Conservation (phyloP, 1,284 basidiomycete genomes). For the Jaminaea rosea region DNA sequence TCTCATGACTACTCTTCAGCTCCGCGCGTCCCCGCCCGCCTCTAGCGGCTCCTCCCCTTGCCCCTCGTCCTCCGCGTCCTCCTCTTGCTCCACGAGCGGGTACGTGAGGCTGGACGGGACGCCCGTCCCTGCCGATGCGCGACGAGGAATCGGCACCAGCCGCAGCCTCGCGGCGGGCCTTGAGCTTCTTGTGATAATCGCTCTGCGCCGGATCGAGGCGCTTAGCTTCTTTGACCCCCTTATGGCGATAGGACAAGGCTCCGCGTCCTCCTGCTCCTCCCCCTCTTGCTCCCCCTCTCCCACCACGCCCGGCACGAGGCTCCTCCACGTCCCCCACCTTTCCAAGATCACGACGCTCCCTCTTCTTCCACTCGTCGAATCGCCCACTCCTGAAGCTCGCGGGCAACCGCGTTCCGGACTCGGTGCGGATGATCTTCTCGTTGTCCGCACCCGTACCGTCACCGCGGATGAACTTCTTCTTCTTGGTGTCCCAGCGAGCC, state of each 20-base stretch:
- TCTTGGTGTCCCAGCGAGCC: conserved; percentile 86
- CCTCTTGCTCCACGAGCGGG: conserved; percentile 1
- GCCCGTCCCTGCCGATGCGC: background rate
- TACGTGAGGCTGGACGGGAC: background rate
- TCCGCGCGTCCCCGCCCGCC: conserved; percentile 48
- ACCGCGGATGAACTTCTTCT: conserved; percentile 85
- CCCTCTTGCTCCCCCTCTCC: conserved; percentile 51
- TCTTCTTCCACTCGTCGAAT: conserved; percentile 89
- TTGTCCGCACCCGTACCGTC: conserved; percentile 80
- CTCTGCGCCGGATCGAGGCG: conserved; percentile 13
- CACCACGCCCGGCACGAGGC: conserved; percentile 58
- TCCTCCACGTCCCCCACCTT: conserved; percentile 69
- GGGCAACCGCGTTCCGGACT: conserved; percentile 84
- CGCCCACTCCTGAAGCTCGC: conserved; percentile 85
- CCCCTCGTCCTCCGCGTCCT: conserved; percentile 5
- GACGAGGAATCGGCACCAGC: background rate
- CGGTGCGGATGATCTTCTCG: conserved; percentile 84
- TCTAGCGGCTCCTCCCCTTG: conserved; percentile 2
- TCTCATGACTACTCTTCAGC: conserved; percentile 73
- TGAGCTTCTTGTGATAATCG: conserved; percentile 19
- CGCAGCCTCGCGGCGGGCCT: conserved; percentile 22
- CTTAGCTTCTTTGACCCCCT: conserved; percentile 27
- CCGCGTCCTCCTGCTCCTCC: background rate
- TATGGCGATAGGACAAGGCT: conserved; percentile 23
- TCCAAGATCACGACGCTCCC: conserved; percentile 63